Percentiles rank a stretch among this genome's conserved stretches.
Evolutionary conservation across 2,329 filamentous ascomycete genomes (phyloP).

Genomic region (Alternaria longipes): DNA sequence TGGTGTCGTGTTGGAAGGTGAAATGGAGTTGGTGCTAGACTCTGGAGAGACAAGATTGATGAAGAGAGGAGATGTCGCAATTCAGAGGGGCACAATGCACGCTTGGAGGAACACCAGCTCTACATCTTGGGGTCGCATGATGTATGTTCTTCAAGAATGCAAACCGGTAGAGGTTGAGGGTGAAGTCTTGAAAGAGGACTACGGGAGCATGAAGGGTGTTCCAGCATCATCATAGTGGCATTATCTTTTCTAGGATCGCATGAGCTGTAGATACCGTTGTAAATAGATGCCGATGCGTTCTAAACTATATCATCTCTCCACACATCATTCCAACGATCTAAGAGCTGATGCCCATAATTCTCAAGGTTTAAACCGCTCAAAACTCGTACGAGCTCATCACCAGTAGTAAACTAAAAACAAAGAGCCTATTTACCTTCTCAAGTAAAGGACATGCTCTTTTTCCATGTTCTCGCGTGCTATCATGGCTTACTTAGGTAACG

Average conservation of each 20-base stretch:
- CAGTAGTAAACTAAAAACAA: not conserved
- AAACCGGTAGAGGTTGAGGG: constrained; percentile 39
- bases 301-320: not conserved
- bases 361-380: not conserved
- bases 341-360: not conserved
- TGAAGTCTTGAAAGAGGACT: constrained; percentile 40
- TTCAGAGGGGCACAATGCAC: constrained; percentile 53
- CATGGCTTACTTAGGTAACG: not conserved
- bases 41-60: constrained; percentile 47
- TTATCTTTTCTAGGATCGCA: not conserved
- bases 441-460: no score
- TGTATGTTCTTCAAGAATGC: constrained; percentile 44
- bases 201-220: constrained; percentile 43
- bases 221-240: constrained; percentile 34
- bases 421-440: no score
- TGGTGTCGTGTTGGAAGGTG: constrained; percentile 51
- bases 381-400: not conserved
- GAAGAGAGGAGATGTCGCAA: constrained; percentile 47
- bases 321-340: not conserved
- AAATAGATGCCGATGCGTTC: not conserved
- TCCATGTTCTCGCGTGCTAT: not conserved
- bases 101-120: constrained; percentile 46
- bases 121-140: constrained; percentile 42
- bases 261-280: not conserved
- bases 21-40: constrained; percentile 49